These are phyloP conservation scores for Carpediemonas membranifera DNA, from an alignment of 78 protist genomes.

Conservation along the genomic window DNA sequence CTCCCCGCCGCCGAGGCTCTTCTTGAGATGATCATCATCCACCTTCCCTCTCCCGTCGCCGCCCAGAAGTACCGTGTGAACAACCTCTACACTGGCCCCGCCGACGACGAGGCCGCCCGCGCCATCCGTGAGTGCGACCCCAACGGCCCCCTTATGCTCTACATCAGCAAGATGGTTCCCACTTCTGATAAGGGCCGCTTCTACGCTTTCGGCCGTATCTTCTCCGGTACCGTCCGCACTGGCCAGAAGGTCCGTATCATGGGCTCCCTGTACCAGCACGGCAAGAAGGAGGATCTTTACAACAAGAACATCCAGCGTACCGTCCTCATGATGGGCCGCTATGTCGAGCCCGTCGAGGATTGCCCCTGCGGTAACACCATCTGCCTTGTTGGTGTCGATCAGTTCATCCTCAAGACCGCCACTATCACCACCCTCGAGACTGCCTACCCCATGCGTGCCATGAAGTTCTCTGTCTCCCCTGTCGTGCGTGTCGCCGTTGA, in stretches of 20 bases:
- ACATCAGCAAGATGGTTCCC: slow-evolving; percentile 99
- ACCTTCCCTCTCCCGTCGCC: slow-evolving; percentile 88
- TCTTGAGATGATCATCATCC: slow-evolving; percentile 85
- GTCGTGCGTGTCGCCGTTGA: slow-evolving; percentile 99
- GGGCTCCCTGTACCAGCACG: slow-evolving; percentile 90
- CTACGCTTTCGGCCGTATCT: slow-evolving; percentile 99
- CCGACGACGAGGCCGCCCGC: no score
- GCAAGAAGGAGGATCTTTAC: slow-evolving; percentile 86
- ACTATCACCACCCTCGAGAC: slow-evolving; percentile 82
- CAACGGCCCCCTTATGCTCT: slow-evolving; percentile 87
- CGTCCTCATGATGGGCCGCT: slow-evolving; percentile 94
- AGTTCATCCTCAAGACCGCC: slow-evolving; percentile 91
- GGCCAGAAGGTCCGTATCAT: slow-evolving; percentile 87
- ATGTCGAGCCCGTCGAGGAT: slow-evolving; percentile 78
- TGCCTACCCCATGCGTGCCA: slow-evolving; percentile 71
- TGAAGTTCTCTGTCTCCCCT: slow-evolving; percentile 98
- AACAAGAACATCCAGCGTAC: slow-evolving; percentile 92
- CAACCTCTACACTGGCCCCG: slow-evolving; percentile 78
- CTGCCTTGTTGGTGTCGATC: slow-evolving; percentile 94
- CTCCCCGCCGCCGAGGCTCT: slow-evolving; percentile 96
- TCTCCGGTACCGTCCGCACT: slow-evolving; percentile 85
- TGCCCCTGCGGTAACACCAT: slow-evolving; percentile 89
- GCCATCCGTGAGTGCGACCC: slow-evolving; percentile 44
- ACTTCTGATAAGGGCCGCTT: slow-evolving; percentile 89
- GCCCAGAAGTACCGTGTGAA: slow-evolving; percentile 91